Conservation (phyloP, 805 yeast genomes). For the Kodamaea fukazawae region DNA sequence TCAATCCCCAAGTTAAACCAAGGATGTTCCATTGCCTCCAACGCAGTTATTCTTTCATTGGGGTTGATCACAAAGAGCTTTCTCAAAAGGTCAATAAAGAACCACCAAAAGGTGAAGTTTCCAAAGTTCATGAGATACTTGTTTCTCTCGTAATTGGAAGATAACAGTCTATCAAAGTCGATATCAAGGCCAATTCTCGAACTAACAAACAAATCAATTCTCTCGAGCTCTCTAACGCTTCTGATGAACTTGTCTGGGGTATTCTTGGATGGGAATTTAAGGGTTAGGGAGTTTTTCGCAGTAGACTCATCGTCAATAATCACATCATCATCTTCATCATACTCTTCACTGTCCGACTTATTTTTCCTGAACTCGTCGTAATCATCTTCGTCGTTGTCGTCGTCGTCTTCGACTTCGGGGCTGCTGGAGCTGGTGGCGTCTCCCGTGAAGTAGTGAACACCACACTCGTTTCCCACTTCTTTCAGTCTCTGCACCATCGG, state of each 20-base stretch:
- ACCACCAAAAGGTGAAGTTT: conserved; percentile 79
- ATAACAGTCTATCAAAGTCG: conserved; percentile 37
- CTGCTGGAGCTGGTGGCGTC: conserved; percentile 12
- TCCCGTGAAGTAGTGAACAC: conserved; percentile 35
- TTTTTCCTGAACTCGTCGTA: conserved; percentile 18
- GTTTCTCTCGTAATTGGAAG: conserved; percentile 37
- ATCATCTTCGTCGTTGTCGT: conserved; percentile 12
- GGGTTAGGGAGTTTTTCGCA: conserved; percentile 22
- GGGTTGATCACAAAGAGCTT: conserved; percentile 42
- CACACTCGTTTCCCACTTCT: conserved; percentile 39
- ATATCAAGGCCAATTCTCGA: conserved; percentile 39
- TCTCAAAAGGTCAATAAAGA: conserved; percentile 49
- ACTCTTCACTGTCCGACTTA: conserved; percentile 30
- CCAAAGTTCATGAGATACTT: conserved; percentile 49
- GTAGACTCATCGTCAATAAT: conserved; percentile 31
- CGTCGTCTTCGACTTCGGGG: conserved; percentile 2
- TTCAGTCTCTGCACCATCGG: conserved; percentile 35
- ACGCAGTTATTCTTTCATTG: conserved; percentile 36
- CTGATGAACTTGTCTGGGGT: conserved; percentile 40
- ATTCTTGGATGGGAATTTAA: conserved; percentile 37
- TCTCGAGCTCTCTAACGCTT: conserved; percentile 38
- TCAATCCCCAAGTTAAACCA: conserved; percentile 48
- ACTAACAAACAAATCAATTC: conserved; percentile 45
- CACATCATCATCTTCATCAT: conserved; percentile 24
- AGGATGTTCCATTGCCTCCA: conserved; percentile 45